These are phyloP conservation scores for Calonectria multiphialidica DNA, from an alignment of 2,329 filamentous ascomycete genomes.

Conservation along the genomic window DNA sequence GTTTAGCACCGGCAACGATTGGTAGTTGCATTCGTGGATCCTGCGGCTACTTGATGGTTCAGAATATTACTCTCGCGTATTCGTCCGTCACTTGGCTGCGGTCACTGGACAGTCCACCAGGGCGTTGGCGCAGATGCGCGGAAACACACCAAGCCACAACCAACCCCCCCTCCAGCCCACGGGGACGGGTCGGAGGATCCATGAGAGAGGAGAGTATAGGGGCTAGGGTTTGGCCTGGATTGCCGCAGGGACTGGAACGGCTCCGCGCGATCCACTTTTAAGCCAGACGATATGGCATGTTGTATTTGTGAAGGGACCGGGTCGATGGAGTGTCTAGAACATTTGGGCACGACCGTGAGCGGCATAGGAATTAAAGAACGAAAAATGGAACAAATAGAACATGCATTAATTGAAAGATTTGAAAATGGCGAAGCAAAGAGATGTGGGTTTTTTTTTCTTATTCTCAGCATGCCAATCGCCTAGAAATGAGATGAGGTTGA, in stretches of 20 bases:
- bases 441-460: neutral
- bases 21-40: neutral
- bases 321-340: constrained; percentile 4
- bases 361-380: neutral
- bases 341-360: neutral
- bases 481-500: neutral
- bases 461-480: neutral
- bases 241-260: neutral
- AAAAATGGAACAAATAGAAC: no score
- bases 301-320: neutral
- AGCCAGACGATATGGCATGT: neutral
- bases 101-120: neutral
- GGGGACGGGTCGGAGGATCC: neutral
- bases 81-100: neutral
- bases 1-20: neutral
- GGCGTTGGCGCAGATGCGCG: neutral
- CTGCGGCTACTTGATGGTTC: neutral
- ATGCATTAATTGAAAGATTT: no score
- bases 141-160: neutral
- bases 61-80: neutral
- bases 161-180: neutral
- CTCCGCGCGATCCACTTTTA: neutral
- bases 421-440: neutral
- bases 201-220: neutral
- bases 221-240: neutral